Conservation (phyloP, 257 asterid genomes). For the Catharanthus roseus region DNA sequence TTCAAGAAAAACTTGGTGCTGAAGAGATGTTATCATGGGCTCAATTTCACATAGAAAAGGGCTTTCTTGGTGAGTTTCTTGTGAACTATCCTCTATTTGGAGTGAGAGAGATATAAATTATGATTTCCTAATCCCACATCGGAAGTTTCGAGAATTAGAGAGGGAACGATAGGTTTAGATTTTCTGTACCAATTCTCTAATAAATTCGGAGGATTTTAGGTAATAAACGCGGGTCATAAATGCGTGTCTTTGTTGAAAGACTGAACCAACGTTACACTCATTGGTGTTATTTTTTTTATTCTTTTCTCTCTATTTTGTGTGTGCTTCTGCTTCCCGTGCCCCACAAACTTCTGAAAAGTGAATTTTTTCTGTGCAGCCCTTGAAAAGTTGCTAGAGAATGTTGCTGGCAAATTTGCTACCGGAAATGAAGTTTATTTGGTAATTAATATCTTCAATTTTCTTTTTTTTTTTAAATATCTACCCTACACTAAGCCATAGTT, state of each 20-base stretch:
- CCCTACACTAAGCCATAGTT: neutral
- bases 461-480: too few relatives aligned
- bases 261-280: too few relatives aligned
- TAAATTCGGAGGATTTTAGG: too few relatives aligned
- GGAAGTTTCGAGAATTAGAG: too few relatives aligned
- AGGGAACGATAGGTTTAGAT: too few relatives aligned
- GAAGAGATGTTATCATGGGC: constrained; percentile 49
- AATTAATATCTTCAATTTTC: constrained; percentile 18
- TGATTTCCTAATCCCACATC: too few relatives aligned
- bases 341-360: neutral
- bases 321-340: neutral
- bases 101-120: too few relatives aligned
- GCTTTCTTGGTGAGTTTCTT: constrained; percentile 49
- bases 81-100: neutral
- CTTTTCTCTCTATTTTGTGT: neutral
- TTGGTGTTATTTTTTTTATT: too few relatives aligned
- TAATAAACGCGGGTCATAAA: too few relatives aligned
- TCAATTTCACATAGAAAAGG: constrained; percentile 40
- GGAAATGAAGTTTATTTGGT: constrained; percentile 57
- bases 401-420: constrained; percentile 47
- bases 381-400: constrained; percentile 49
- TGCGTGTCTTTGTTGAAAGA: too few relatives aligned
- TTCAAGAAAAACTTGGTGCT: constrained; percentile 52
- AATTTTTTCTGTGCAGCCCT: constrained; percentile 42
- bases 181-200: too few relatives aligned